Evolutionary conservation across 164 flowering plant genomes (phyloP).

Genomic region (Nymphaea colorata): DNA sequence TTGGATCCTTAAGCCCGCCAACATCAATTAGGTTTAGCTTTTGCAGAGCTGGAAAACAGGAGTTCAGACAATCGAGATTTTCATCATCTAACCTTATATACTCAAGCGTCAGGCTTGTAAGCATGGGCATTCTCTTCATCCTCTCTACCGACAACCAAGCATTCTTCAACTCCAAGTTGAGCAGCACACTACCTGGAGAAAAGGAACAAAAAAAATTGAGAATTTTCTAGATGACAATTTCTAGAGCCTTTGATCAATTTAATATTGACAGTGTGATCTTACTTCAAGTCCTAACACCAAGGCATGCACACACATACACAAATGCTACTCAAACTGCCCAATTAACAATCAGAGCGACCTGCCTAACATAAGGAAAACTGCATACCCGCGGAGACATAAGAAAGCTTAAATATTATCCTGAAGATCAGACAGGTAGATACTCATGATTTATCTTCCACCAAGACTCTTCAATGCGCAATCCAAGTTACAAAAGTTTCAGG

Average conservation of each 20-base stretch:
- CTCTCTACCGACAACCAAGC: slow-evolving; percentile 54
- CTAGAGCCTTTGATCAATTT: no score
- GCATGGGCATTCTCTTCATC: slow-evolving; percentile 25
- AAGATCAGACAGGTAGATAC: neutral
- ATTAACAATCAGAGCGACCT: neutral
- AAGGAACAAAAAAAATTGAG: neutral
- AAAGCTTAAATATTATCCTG: neutral
- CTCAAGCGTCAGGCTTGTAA: slow-evolving; percentile 34
- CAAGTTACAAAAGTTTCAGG: neutral
- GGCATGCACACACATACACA: neutral
- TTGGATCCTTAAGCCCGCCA: slow-evolving; percentile 37
- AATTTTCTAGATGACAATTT: no score
- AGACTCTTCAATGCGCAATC: neutral
- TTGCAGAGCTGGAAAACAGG: slow-evolving; percentile 29
- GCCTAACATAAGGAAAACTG: neutral
- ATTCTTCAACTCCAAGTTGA: slow-evolving; percentile 25
- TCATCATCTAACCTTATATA: slow-evolving; percentile 39
- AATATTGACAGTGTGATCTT: no score
- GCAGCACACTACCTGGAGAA: slow-evolving; percentile 25
- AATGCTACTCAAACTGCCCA: neutral
- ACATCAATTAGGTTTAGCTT: slow-evolving; percentile 32
- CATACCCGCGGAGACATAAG: neutral
- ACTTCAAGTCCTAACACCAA: no score
- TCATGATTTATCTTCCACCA: neutral
- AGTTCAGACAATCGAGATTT: slow-evolving; percentile 27